Percentiles rank a stretch among this genome's conserved stretches.
Conservation (phyloP, 371 early-diverging fungal species). For the Mucor velutinosus region DNA sequence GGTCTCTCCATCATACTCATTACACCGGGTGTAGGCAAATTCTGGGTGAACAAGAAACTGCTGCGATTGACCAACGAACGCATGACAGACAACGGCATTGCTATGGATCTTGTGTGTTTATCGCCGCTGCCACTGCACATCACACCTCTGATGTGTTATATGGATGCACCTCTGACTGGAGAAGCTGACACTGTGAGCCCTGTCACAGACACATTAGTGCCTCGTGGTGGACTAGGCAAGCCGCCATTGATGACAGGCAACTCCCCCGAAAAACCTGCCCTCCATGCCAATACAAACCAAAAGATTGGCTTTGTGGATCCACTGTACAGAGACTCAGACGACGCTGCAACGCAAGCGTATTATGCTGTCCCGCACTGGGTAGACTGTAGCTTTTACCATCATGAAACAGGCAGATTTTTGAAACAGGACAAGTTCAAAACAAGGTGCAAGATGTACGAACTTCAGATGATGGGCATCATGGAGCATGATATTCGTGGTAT, state of each 20-base stretch:
- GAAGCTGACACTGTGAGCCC: constrained; percentile 11
- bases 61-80: constrained; percentile 91
- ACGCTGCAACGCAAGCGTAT: constrained; percentile 49
- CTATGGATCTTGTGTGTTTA: constrained; percentile 91
- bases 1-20: constrained; percentile 92
- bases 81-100: constrained; percentile 93
- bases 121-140: constrained; percentile 86
- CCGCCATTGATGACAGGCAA: constrained; percentile 10
- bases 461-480: constrained; percentile 83
- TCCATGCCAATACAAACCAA: constrained; percentile 11
- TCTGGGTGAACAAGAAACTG: constrained; percentile 82
- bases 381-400: constrained; percentile 86
- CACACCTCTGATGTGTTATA: constrained; percentile 87
- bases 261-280: constrained; percentile 40
- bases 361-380: constrained; percentile 93
- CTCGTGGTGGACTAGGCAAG: constrained; percentile 8
- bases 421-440: constrained; percentile 63
- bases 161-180: constrained; percentile 47
- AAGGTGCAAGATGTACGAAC: constrained; percentile 82
- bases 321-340: constrained; percentile 51
- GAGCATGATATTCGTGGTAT: constrained; percentile 66
- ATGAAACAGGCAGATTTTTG: constrained; percentile 51
- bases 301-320: constrained; percentile 58
- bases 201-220: constrained; percentile 20
- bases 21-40: constrained; percentile 88